These are phyloP conservation scores for Trichothecium sympodiale DNA, from an alignment of 2,329 filamentous ascomycete genomes.

Conservation along the genomic window DNA sequence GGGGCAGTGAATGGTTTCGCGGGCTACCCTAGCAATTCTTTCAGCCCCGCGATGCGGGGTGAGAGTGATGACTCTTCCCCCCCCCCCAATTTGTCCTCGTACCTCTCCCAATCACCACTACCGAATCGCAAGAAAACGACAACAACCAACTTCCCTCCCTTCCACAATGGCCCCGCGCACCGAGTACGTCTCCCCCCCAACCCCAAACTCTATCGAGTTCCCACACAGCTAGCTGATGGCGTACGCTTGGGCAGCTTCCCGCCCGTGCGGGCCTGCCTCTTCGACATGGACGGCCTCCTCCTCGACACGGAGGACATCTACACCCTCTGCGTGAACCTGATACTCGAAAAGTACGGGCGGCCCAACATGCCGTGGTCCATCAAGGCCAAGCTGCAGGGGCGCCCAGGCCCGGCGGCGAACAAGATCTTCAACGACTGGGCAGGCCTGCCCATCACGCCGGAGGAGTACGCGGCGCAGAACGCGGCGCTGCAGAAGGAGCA, in stretches of 20 bases:
- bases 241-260: too few species aligned
- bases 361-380: constrained; percentile 81
- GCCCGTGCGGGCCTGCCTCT: constrained; percentile 79
- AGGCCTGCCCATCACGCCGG: constrained; percentile 62
- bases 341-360: constrained; percentile 65
- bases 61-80: too few species aligned
- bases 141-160: too few species aligned
- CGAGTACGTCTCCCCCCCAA: constrained; percentile 24
- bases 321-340: constrained; percentile 69
- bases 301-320: constrained; percentile 90
- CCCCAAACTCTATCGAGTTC: constrained; percentile 3
- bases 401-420: constrained; percentile 41
- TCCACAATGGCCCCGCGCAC: constrained; percentile 29
- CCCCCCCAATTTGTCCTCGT: too few species aligned
- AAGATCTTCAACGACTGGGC: constrained; percentile 66
- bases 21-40: too few species aligned
- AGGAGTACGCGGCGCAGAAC: constrained; percentile 54
- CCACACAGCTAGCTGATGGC: neutral
- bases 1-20: too few species aligned
- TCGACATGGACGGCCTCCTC: constrained; percentile 97
- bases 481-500: constrained; percentile 53
- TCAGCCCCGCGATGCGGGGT: too few species aligned
- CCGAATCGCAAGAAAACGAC: too few species aligned
- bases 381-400: constrained; percentile 71
- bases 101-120: too few species aligned